A percentile compares a stretch with the other conserved stretches of the same genome.
phyloP scores from a whole-genome alignment of 768 basidiomycete genomes.

The Leccinum rimulosum region DNA sequence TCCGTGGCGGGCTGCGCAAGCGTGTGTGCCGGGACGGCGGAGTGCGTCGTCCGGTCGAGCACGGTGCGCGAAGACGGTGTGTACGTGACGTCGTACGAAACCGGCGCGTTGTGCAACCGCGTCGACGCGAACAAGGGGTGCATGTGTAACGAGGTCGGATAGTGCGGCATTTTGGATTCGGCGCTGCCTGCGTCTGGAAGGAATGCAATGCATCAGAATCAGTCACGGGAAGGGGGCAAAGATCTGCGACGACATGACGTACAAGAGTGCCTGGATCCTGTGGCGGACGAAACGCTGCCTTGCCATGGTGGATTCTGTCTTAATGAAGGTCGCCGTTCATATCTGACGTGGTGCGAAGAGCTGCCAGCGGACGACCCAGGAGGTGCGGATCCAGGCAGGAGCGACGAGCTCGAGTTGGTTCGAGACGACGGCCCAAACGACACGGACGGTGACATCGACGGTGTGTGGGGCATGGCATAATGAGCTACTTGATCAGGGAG shows the following conservation, averaged over 20 bases:
- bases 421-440: constrained; percentile 43
- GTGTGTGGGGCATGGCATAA: constrained; percentile 30
- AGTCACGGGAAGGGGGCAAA: constrained; percentile 1
- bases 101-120: constrained; percentile 55
- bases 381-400: constrained; percentile 39
- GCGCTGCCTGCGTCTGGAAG: constrained; percentile 20
- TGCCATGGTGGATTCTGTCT: constrained; percentile 50
- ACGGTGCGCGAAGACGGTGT: constrained; percentile 58
- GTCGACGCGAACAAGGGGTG: constrained; percentile 62
- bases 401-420: constrained; percentile 51
- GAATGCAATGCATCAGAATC: constrained; percentile 1
- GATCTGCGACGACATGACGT: constrained; percentile 21
- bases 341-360: constrained; percentile 37
- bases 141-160: constrained; percentile 47
- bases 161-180: constrained; percentile 22
- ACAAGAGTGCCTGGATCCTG: constrained; percentile 42
- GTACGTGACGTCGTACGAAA: constrained; percentile 57
- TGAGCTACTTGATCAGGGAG: constrained; percentile 22
- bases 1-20: constrained; percentile 65
- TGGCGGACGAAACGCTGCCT: constrained; percentile 37
- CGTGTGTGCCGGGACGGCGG: constrained; percentile 52
- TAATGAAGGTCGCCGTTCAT: constrained; percentile 45
- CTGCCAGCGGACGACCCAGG: constrained; percentile 40
- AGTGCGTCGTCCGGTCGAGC: constrained; percentile 52
- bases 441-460: constrained; percentile 31